Evolutionary conservation across 106 monocot genomes (phyloP).

Genomic region (Dioscorea zingiberensis): DNA sequence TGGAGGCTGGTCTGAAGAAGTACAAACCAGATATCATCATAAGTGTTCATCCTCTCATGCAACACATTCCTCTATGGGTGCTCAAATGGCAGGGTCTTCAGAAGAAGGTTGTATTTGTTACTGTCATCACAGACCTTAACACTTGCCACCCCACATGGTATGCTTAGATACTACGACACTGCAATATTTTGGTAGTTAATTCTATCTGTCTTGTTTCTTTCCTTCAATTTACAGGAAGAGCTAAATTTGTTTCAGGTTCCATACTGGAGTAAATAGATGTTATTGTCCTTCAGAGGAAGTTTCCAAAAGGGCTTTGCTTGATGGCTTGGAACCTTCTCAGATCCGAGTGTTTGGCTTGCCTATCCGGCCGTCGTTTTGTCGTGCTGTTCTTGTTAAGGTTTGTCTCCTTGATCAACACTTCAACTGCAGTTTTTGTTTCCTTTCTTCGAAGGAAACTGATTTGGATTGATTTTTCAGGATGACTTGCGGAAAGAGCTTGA

Average conservation of each 20-base stretch:
- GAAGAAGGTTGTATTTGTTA: constrained; percentile 73
- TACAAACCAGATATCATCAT: constrained; percentile 97
- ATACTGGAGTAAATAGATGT: constrained; percentile 39
- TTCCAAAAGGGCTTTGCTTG: constrained; percentile 33
- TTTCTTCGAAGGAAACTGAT: no score
- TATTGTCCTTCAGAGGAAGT: constrained; percentile 63
- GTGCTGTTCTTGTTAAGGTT: constrained; percentile 39
- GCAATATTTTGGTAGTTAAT: neutral
- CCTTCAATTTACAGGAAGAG: neutral
- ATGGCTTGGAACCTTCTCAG: constrained; percentile 40
- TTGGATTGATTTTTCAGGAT: constrained; percentile 22
- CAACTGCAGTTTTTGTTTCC: neutral
- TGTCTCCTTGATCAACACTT: neutral
- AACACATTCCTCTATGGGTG: constrained; percentile 89
- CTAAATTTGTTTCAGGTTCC: constrained; percentile 33
- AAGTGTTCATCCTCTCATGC: constrained; percentile 95
- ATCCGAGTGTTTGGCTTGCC: constrained; percentile 55
- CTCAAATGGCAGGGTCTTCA: constrained; percentile 91
- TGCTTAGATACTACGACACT: neutral
- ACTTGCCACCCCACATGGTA: constrained; percentile 96
- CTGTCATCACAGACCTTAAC: constrained; percentile 95
- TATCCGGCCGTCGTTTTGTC: constrained; percentile 46
- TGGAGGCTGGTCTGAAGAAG: constrained; percentile 89
- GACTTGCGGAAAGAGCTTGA: constrained; percentile 63
- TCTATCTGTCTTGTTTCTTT: no score